A percentile compares a stretch with the other conserved stretches of the same genome.
These are phyloP conservation scores for Abelmoschus esculentus DNA, from an alignment of 345 rosid species.

Conservation along the genomic window DNA sequence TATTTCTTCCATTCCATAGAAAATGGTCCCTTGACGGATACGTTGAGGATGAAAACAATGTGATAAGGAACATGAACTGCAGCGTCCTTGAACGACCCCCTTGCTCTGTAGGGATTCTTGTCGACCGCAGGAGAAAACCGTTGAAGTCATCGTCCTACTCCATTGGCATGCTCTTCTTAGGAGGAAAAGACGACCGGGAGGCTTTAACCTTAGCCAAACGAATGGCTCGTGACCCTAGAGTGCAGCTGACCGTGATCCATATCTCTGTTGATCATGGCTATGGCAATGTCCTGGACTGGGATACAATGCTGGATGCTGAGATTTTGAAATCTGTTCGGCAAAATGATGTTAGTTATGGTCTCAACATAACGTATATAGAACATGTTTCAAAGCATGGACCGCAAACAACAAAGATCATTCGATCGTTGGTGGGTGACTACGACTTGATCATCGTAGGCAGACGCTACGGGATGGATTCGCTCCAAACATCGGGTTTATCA, in stretches of 20 bases:
- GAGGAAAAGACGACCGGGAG: conserved; percentile 59
- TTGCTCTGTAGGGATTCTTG: conserved; percentile 33
- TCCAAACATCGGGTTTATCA: conserved; percentile 35
- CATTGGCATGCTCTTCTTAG: conserved; percentile 42
- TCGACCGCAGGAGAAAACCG: not conserved
- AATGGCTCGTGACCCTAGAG: conserved; percentile 28
- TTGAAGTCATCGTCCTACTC: not conserved
- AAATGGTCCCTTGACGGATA: conserved; percentile 25
- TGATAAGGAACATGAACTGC: conserved; percentile 20
- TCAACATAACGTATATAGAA: conserved; percentile 18
- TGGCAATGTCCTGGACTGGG: conserved; percentile 22
- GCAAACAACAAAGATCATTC: conserved; percentile 21
- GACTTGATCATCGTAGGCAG: conserved; percentile 54
- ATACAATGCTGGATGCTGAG: conserved; percentile 27
- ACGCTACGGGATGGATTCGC: conserved; percentile 19
- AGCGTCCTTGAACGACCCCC: conserved; percentile 29
- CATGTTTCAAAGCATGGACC: conserved; percentile 33
- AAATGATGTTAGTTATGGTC: not conserved
- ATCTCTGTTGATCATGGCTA: conserved; percentile 9
- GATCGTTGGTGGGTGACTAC: conserved; percentile 21
- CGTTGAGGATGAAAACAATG: conserved; percentile 15
- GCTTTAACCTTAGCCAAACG: conserved; percentile 39
- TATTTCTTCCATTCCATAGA: conserved; percentile 38
- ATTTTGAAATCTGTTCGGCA: conserved; percentile 24
- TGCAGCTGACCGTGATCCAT: conserved; percentile 25